These are phyloP conservation scores for Cenchrus americanus DNA, from an alignment of 176 grass and related monocot species.

Conservation along the genomic window DNA sequence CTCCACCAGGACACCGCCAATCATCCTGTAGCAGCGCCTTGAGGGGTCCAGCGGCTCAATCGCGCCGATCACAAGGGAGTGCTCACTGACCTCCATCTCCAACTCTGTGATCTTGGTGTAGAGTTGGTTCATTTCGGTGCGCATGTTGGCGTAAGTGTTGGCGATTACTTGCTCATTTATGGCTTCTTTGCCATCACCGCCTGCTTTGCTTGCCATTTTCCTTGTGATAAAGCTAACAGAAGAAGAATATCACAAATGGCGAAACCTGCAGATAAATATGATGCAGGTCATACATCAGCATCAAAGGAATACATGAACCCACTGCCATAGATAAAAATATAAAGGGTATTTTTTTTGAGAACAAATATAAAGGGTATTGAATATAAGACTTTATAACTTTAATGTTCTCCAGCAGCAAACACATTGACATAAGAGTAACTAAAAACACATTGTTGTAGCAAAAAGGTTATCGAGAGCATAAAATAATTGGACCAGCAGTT, in stretches of 20 bases:
- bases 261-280: conserved; percentile 18
- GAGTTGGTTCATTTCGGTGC: conserved; percentile 80
- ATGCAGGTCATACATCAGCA: neutral
- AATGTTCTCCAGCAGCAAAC: neutral
- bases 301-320: neutral
- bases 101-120: conserved; percentile 90
- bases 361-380: neutral
- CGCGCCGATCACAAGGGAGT: conserved; percentile 84
- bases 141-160: conserved; percentile 72
- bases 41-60: conserved; percentile 75
- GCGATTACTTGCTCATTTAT: conserved; percentile 77
- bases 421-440: neutral
- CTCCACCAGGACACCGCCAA: conserved; percentile 80
- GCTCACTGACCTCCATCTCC: conserved; percentile 84
- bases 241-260: neutral
- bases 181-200: conserved; percentile 49
- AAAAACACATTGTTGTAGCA: neutral
- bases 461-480: neutral
- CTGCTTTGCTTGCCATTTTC: conserved; percentile 63
- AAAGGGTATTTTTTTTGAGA: neutral
- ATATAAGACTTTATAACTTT: neutral
- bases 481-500: neutral
- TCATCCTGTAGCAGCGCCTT: conserved; percentile 88
- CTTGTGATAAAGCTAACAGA: neutral
- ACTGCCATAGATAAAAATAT: neutral